Base-by-base conservation (phyloP, 306 rosid species). In the Glycine tomentella region DNA sequence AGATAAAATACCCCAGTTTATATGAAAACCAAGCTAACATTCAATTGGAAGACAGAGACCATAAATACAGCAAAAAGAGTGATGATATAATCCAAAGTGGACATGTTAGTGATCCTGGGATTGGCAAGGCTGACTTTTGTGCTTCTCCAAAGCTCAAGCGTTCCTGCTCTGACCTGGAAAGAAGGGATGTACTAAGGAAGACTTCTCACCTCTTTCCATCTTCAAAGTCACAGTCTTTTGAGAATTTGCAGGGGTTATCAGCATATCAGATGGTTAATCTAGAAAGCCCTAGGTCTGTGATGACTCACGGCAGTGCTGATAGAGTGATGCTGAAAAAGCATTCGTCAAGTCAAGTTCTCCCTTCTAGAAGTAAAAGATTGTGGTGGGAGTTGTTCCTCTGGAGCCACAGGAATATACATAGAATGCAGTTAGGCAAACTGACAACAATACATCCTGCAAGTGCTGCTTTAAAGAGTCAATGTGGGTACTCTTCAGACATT, bases 371-470 rank as follows among this genome's bases (percentile, higher is more conserved):
- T 48, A 90, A 88, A 83, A 90, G 76, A 65, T 70, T 92, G 82
- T 93, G 99, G 99, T 93, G 99, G 99, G 89, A 93, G 84, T 75
- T 96, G 89, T 92, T 96, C 87, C 90, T 96, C 55, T 92, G 98
- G 99, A 96, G 97, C 91, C 98, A 93, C 85, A 88, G 97, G 83
- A 96, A 96, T 77, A 74, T 90, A 81, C 97, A 93, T 70, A 86
- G 52, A 58, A 72, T 96, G 52, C 38, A 20, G 84, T 72, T 76
- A 14, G 64, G 57, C 79, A 85, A 82, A 78, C 57, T 87, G 74
- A 42, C 83, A 57, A 84, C 67, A n/a, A 69, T 76, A 9, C 72
- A 76, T 79, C 81, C 89, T 64, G 25, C 78, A 46, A 76, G 5
- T 48, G 70, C 73, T 9, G 81, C 79, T 49, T 73, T 79, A 63